These are phyloP conservation scores for Solanum hybrid DNA, from an alignment of 305 asterid genomes.

Conservation along the genomic window DNA sequence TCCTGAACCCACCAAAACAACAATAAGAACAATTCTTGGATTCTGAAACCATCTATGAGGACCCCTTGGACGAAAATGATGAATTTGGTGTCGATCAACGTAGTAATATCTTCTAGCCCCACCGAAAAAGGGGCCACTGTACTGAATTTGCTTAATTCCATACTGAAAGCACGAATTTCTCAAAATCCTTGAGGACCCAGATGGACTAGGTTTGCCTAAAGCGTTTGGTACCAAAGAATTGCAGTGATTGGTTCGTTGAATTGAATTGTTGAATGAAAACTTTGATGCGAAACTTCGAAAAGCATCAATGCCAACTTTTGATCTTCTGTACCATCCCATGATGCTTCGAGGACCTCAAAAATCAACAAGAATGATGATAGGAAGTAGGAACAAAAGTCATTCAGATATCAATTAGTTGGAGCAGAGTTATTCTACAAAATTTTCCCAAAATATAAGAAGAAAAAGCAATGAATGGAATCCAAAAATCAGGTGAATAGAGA, in stretches of 20 bases:
- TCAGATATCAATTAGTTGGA: neutral
- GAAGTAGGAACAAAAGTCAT: neutral
- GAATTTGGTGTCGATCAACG: conserved; percentile 42
- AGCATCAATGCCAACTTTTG: conserved; percentile 30
- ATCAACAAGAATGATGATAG: neutral
- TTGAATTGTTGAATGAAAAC: conserved; percentile 19
- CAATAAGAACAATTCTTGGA: conserved; percentile 34
- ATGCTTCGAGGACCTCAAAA: neutral
- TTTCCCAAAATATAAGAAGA: neutral
- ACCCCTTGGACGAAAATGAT: conserved; percentile 65
- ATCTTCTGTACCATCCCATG: conserved; percentile 66
- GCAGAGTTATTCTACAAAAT: neutral
- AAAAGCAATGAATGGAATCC: neutral
- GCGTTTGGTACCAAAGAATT: neutral
- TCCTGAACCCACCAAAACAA: conserved; percentile 51
- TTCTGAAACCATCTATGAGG: conserved; percentile 52
- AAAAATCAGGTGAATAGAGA: neutral
- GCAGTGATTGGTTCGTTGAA: conserved; percentile 1
- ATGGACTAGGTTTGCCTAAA: conserved; percentile 8
- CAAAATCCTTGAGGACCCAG: conserved; percentile 23
- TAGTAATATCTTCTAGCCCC: conserved; percentile 65
- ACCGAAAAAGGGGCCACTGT: conserved; percentile 26
- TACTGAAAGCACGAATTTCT: conserved; percentile 29
- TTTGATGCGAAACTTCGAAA: conserved; percentile 30
- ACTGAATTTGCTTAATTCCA: conserved; percentile 14